Conservation (phyloP, 495 filamentous ascomycete species). For the Aspergillus panamensis region DNA sequence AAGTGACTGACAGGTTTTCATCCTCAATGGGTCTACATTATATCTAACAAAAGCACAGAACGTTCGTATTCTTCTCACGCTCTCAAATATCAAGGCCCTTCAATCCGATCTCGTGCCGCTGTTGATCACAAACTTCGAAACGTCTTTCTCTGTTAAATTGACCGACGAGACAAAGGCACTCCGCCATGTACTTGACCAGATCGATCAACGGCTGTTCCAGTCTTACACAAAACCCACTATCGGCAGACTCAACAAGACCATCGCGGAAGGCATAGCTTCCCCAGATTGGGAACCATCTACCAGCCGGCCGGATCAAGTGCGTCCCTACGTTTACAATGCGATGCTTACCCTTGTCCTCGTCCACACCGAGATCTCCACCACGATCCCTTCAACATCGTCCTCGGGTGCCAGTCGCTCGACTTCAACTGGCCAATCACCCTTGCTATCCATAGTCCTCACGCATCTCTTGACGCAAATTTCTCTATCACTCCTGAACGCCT, state of each 20-base stretch:
- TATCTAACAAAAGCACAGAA: constrained; percentile 53
- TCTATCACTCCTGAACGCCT: constrained; percentile 64
- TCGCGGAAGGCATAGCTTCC: constrained; percentile 65
- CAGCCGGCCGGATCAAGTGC: constrained; percentile 67
- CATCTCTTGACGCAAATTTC: constrained; percentile 76
- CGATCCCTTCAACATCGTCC: constrained; percentile 44
- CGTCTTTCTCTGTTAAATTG: constrained; percentile 81
- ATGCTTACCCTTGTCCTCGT: constrained; percentile 80
- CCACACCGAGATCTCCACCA: constrained; percentile 88
- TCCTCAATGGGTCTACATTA: not conserved
- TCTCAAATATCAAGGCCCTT: constrained; percentile 81
- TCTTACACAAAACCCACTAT: constrained; percentile 79
- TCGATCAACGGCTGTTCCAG: constrained; percentile 83
- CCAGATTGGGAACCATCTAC: constrained; percentile 66
- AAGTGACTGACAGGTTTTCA: constrained; percentile 32
- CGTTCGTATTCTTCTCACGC: constrained; percentile 85
- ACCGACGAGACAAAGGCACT: constrained; percentile 89
- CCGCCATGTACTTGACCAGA: constrained; percentile 81
- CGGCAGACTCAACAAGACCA: constrained; percentile 55
- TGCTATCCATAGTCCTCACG: constrained; percentile 72
- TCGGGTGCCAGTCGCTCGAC: constrained; percentile 28
- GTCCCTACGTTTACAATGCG: constrained; percentile 82
- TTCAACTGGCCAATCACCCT: constrained; percentile 46
- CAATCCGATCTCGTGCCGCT: constrained; percentile 73
- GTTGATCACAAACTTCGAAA: constrained; percentile 83